Base-by-base conservation (phyloP, 2,329 filamentous ascomycete genomes). In the Diaporthe sp. region DNA sequence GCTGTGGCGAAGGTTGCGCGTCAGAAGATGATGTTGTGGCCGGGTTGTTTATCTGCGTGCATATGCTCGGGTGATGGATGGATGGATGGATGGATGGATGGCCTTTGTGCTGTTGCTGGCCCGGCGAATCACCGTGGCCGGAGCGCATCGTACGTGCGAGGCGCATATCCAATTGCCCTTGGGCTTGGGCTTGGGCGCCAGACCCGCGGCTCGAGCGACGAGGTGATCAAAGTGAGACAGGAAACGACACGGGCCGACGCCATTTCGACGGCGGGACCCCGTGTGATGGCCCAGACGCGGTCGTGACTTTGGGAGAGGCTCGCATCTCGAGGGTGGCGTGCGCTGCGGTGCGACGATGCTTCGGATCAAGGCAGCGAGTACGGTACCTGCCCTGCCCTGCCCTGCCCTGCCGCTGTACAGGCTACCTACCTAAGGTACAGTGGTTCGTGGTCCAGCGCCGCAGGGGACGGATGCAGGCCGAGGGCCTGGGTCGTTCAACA, bases 391-490 rank as follows among this genome's bases (percentile, higher is more conserved):
- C 13, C 51, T 53, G n/a, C 22, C 49, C 12, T 8, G n/a, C 49
- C 13, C 51, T 53, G n/a, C 22, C 7, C 34, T 53, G n/a, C 51
- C 25, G 70, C 39, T 28, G 55, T 37, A 44, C 49, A n/a, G 22
- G 34, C 28, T 28, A n/a, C 19, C n/a, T 39, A 42, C 17, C 13
- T 10, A 19, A 31, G 55, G 31, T 22, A 37, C 34, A n/a, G n/a
- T 12, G 17, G 53, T 15, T 37, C 7, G 58, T 60, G 13, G 68
- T 57, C 19, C 72, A 70, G 13, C 25, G 74, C 44, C 53, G 68
- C 74, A 75, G 58, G 73, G 65, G 62, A 49, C 70, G 71, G 49
- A 65, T 75, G 28, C 58, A 65, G 68, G 58, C 68, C 58, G 39
- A 28, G 39, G 39, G 37, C 8, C 10, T 25, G 37, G 37, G 22